Conservation (phyloP, 192 early-diverging fungal species). For the Chytriomyces sp. region DNA sequence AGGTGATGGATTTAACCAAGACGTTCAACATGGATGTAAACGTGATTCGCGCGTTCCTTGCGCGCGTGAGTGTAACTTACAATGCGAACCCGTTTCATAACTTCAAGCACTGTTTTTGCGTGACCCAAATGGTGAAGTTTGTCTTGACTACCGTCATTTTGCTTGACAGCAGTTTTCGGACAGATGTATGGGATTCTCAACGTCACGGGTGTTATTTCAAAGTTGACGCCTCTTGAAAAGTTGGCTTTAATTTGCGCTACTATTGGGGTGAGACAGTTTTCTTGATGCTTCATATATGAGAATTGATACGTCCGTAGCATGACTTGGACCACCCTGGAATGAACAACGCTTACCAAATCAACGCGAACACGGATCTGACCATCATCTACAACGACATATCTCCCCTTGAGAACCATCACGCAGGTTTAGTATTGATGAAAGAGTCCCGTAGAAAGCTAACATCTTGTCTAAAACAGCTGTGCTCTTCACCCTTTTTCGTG, state of each 20-base stretch:
- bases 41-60: slow-evolving; percentile 35
- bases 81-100: slow-evolving; percentile 53
- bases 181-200: slow-evolving; percentile 51
- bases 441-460: not conserved
- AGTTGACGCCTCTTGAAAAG: slow-evolving; percentile 42
- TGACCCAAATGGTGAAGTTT: slow-evolving; percentile 44
- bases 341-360: slow-evolving; percentile 60
- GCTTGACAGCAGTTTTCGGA: not conserved
- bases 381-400: slow-evolving; percentile 56
- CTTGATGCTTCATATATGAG: not conserved
- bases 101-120: slow-evolving; percentile 54
- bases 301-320: slow-evolving; percentile 8
- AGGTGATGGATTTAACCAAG: slow-evolving; percentile 37
- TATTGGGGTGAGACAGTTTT: slow-evolving; percentile 38
- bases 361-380: slow-evolving; percentile 51
- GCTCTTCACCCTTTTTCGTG: slow-evolving; percentile 42
- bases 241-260: slow-evolving; percentile 37
- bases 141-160: not conserved
- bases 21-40: slow-evolving; percentile 37
- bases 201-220: slow-evolving; percentile 38
- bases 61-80: slow-evolving; percentile 30
- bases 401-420: slow-evolving; percentile 55
- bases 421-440: slow-evolving; percentile 26
- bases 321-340: slow-evolving; percentile 47
- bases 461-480: slow-evolving; percentile 25